Percentiles rank a stretch among this genome's conserved stretches.
Conservation (phyloP, 768 basidiomycete genomes). For the Antrodiella citrinella region DNA sequence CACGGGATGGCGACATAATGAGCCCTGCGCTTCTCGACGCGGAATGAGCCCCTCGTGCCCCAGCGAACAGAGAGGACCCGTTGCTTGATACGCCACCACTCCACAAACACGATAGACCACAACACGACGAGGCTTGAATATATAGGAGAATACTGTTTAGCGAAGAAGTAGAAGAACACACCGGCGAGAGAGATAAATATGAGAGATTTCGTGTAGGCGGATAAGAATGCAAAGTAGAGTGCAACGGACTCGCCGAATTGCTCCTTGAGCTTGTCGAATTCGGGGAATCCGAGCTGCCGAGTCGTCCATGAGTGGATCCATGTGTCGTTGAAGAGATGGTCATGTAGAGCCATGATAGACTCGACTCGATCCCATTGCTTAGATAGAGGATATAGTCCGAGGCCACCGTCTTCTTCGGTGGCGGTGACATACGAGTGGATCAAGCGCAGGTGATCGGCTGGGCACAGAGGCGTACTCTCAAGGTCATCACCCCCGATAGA, state of each 20-base stretch:
- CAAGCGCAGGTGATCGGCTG: slow-evolving; percentile 77
- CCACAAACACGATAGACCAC: slow-evolving; percentile 83
- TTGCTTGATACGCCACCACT: slow-evolving; percentile 88
- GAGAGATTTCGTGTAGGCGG: slow-evolving; percentile 75
- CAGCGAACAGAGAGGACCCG: slow-evolving; percentile 76
- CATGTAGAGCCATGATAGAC: slow-evolving; percentile 77
- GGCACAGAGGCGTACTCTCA: slow-evolving; percentile 41
- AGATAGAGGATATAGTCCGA: slow-evolving; percentile 70
- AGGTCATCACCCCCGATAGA: slow-evolving; percentile 33
- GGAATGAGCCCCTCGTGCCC: slow-evolving; percentile 70
- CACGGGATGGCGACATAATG: slow-evolving; percentile 46
- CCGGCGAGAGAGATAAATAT: slow-evolving; percentile 70
- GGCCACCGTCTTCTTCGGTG: slow-evolving; percentile 66
- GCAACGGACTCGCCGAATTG: slow-evolving; percentile 83
- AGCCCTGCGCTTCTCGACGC: slow-evolving; percentile 65
- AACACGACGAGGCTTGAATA: slow-evolving; percentile 73
- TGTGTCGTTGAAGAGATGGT: slow-evolving; percentile 67
- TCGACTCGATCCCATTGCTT: slow-evolving; percentile 76
- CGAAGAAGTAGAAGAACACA: slow-evolving; percentile 58
- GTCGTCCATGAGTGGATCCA: slow-evolving; percentile 78
- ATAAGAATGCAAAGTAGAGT: slow-evolving; percentile 85
- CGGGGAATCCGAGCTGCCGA: slow-evolving; percentile 50
- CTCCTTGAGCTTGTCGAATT: slow-evolving; percentile 63
- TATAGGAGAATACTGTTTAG: slow-evolving; percentile 62
- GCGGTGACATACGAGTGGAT: slow-evolving; percentile 67